These are phyloP conservation scores for Nitzschia sp. DNA, from an alignment of 108 stramenopile genomes.

Conservation along the genomic window DNA sequence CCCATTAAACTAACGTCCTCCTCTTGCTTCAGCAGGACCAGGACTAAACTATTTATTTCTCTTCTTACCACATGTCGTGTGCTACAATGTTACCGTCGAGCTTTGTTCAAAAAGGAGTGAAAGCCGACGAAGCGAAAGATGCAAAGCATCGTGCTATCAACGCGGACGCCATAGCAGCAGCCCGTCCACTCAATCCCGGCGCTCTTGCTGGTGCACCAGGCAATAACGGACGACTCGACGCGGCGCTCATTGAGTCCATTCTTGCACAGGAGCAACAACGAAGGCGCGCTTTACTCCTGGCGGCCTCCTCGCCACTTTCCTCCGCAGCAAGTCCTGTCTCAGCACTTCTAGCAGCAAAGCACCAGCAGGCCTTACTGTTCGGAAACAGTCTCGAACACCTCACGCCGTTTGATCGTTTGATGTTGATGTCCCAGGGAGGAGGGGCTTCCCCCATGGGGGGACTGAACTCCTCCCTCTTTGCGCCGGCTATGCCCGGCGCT, in stretches of 20 bases:
- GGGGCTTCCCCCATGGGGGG: neutral
- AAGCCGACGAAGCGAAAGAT: neutral
- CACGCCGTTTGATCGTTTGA: neutral
- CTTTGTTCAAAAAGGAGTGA: neutral
- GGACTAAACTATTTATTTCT: too few relatives aligned
- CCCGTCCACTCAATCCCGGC: neutral
- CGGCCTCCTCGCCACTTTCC: neutral
- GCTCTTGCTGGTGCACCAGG: neutral
- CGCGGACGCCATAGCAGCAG: neutral
- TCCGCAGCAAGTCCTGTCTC: neutral
- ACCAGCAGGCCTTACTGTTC: neutral
- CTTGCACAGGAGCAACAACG: neutral
- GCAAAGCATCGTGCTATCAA: neutral
- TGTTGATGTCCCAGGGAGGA: too few relatives aligned
- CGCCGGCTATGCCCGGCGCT: neutral
- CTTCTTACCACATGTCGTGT: neutral
- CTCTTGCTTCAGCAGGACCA: too few relatives aligned
- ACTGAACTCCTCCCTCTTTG: neutral
- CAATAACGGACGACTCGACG: neutral
- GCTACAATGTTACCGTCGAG: neutral
- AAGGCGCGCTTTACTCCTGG: neutral
- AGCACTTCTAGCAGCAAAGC: neutral
- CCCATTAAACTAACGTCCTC: too few relatives aligned
- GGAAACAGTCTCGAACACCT: neutral
- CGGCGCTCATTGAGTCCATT: neutral